Evolutionary conservation across 371 early-diverging fungal species (phyloP).

Genomic region (Vairimorpha apis): DNA sequence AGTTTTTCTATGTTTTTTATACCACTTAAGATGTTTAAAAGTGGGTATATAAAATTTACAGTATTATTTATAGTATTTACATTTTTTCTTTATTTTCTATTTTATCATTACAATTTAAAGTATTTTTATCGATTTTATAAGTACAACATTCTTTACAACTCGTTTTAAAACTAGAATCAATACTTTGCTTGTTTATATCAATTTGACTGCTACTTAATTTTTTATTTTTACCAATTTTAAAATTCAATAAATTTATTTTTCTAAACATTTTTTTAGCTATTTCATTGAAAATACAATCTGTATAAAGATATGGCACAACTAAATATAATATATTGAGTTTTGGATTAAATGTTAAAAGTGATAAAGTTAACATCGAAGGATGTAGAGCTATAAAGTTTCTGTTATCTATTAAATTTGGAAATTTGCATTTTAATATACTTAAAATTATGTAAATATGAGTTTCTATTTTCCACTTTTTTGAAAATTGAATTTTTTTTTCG

Average conservation of each 20-base stretch:
- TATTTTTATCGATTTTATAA: too few relatives aligned
- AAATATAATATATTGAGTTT: not conserved
- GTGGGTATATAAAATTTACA: conserved; percentile 5
- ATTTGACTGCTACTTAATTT: too few relatives aligned
- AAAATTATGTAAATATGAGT: not conserved
- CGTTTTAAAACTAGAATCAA: too few relatives aligned
- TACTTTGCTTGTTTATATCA: too few relatives aligned
- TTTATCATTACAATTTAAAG: too few relatives aligned
- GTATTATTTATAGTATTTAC: not conserved
- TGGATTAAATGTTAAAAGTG: not conserved
- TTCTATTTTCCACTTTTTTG: not conserved
- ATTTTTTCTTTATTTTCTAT: not conserved
- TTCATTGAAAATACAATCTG: not conserved
- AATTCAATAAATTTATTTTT: too few relatives aligned
- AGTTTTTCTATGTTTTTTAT: conserved; percentile 19
- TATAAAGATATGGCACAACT: not conserved
- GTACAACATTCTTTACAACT: too few relatives aligned
- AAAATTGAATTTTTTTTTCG: too few relatives aligned
- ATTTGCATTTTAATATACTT: not conserved
- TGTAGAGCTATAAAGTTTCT: not conserved
- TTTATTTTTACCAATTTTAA: too few relatives aligned
- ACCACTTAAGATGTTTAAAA: not conserved
- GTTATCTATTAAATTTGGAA: not conserved
- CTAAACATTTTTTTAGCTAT: too few relatives aligned
- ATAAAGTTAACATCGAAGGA: not conserved